Conservation (phyloP, 2,329 filamentous ascomycete genomes). For the Phaeosphaeriaceae sp. region DNA sequence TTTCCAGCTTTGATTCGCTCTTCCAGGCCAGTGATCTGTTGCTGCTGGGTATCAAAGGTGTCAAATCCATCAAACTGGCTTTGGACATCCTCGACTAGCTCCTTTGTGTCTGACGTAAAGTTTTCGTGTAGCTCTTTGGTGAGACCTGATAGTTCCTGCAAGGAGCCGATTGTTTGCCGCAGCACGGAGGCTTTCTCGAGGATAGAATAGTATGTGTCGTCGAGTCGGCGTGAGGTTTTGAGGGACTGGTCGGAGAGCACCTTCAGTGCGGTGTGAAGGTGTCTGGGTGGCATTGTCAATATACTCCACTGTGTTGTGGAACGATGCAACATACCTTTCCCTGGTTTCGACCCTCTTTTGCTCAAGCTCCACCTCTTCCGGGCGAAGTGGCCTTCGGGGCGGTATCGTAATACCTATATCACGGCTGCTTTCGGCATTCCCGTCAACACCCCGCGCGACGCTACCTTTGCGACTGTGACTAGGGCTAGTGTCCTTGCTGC, state of each 20-base stretch:
- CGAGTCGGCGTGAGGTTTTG: conserved; percentile 68
- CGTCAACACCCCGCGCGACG: conserved; percentile 19
- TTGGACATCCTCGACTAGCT: conserved; percentile 66
- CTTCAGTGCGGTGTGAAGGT: conserved; percentile 50
- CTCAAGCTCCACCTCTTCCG: conserved; percentile 50
- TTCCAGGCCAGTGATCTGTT: conserved; percentile 67
- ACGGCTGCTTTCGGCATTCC: conserved; percentile 6
- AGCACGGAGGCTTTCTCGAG: conserved; percentile 71
- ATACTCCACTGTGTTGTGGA: neutral
- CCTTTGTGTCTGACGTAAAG: conserved; percentile 66
- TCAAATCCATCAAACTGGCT: conserved; percentile 66
- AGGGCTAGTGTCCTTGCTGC: conserved; percentile 38
- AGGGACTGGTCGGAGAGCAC: conserved; percentile 65
- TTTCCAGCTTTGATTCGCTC: conserved; percentile 66
- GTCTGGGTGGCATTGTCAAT: conserved; percentile 34
- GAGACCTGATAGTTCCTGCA: conserved; percentile 70
- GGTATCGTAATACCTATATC: conserved; percentile 20
- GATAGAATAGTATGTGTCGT: conserved; percentile 76
- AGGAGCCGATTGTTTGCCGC: conserved; percentile 66
- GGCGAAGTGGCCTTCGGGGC: conserved; percentile 39
- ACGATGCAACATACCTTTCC: conserved; percentile 40
- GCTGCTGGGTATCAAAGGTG: conserved; percentile 69
- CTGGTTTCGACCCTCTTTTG: conserved; percentile 43
- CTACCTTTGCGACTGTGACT: conserved; percentile 40
- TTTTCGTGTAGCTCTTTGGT: conserved; percentile 64